phyloP scores from a whole-genome alignment of 306 rosid genomes.

The Pueraria montana region DNA sequence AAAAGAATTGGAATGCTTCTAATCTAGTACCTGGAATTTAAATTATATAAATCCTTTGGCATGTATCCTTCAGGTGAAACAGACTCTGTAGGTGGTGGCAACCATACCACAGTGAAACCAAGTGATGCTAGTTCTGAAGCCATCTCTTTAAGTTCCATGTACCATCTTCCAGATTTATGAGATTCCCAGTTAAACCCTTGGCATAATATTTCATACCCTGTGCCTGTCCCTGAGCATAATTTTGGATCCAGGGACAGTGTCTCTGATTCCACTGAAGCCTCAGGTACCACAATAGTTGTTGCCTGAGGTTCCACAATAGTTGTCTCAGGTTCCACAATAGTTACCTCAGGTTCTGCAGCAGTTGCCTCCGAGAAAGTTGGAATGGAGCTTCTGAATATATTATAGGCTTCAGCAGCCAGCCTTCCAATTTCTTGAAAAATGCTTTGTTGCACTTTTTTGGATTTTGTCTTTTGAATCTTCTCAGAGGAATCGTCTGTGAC shows the following conservation, averaged over 20 bases:
- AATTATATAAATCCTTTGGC: conserved; percentile 90
- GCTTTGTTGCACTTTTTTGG: conserved; percentile 64
- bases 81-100: conserved; percentile 95
- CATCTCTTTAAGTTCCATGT: conserved; percentile 71
- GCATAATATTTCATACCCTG: conserved; percentile 86
- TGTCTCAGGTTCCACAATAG: conserved; percentile 41
- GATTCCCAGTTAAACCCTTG: conserved; percentile 99
- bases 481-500: conserved; percentile 62
- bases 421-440: conserved; percentile 83
- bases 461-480: conserved; percentile 58
- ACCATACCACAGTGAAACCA: conserved; percentile 87
- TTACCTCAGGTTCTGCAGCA: conserved; percentile 44
- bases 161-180: conserved; percentile 85
- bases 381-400: conserved; percentile 72
- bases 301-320: conserved; percentile 32
- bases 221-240: conserved; percentile 70
- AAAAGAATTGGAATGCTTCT: background rate
- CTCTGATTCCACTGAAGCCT: conserved; percentile 34
- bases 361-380: conserved; percentile 61
- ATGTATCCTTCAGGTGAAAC: conserved; percentile 94
- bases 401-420: conserved; percentile 87
- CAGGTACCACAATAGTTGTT: conserved; percentile 5
- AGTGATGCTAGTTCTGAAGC: conserved; percentile 73
- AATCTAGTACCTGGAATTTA: conserved; percentile 79
- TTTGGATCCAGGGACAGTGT: conserved; percentile 32